Evolutionary conservation across 129 eudicot species (phyloP).

Genomic region (Lactuca saligna): DNA sequence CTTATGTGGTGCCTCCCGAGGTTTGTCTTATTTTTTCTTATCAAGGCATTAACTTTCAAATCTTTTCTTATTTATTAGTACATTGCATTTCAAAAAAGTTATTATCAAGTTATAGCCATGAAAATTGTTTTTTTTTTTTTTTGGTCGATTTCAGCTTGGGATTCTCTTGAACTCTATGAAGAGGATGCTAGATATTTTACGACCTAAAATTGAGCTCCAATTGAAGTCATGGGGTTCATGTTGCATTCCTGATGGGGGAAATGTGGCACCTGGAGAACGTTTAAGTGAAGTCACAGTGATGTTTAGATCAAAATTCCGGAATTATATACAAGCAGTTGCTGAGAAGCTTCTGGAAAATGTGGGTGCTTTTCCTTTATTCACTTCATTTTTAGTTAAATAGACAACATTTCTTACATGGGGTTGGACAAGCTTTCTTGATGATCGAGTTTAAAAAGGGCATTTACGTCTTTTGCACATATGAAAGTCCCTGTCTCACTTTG

Average conservation of each 20-base stretch:
- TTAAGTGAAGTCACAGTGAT: slow-evolving; percentile 83
- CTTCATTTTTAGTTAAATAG: background rate
- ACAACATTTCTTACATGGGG: background rate
- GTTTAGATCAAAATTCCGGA: slow-evolving; percentile 81
- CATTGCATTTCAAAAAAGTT: too few relatives aligned
- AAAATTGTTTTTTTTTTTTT: background rate
- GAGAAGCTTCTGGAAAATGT: slow-evolving; percentile 88
- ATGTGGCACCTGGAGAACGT: slow-evolving; percentile 74
- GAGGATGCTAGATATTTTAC: slow-evolving; percentile 74
- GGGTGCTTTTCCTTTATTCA: slow-evolving; percentile 24
- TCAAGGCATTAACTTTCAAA: too few relatives aligned
- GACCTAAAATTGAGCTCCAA: slow-evolving; percentile 71
- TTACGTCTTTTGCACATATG: background rate
- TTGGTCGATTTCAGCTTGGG: slow-evolving; percentile 51
- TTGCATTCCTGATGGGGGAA: slow-evolving; percentile 74
- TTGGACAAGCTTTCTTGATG: too few relatives aligned
- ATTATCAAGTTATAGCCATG: background rate
- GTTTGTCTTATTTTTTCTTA: slow-evolving; percentile 25
- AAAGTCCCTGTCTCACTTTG: background rate
- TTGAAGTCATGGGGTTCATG: slow-evolving; percentile 78
- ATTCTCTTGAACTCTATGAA: slow-evolving; percentile 79
- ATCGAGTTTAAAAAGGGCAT: background rate
- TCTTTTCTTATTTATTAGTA: too few relatives aligned
- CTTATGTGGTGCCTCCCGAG: slow-evolving; percentile 60
- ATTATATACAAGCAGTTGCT: slow-evolving; percentile 72